A percentile compares a stretch with the other conserved stretches of the same genome.
Evolutionary conservation across 441 rosid genomes (phyloP).

Genomic region (Monsonia emarginata): DNA sequence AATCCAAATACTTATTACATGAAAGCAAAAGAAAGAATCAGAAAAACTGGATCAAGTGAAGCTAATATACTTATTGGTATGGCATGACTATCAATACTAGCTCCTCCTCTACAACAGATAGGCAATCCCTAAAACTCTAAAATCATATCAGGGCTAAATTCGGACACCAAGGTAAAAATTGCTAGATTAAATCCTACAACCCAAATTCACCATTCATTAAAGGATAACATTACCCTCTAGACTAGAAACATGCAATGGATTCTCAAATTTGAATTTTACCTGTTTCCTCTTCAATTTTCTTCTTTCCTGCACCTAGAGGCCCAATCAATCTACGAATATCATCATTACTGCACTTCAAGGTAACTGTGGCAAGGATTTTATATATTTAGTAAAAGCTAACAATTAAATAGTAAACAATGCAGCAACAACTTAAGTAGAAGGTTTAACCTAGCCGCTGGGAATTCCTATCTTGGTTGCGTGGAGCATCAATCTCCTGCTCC

Average conservation of each 20-base stretch:
- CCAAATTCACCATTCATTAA: no score
- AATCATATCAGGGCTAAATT: no score
- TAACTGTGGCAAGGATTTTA: conserved; percentile 42
- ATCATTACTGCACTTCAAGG: conserved; percentile 70
- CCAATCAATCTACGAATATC: conserved; percentile 76
- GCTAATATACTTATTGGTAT: no score
- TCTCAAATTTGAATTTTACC: conserved; percentile 32
- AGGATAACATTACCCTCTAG: no score
- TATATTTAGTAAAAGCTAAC: conserved; percentile 11
- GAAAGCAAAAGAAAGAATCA: no score
- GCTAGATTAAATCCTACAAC: no score
- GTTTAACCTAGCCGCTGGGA: conserved; percentile 64
- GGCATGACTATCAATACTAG: no score
- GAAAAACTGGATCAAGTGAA: no score
- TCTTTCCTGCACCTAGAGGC: conserved; percentile 68
- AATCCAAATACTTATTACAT: no score
- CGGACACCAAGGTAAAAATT: no score
- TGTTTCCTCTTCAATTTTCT: conserved; percentile 90
- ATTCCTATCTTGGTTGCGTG: conserved; percentile 48
- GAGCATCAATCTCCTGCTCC: conserved; percentile 65
- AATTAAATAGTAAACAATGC: conserved; percentile 4
- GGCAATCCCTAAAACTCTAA: no score
- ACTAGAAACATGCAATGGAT: background rate
- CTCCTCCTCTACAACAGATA: no score
- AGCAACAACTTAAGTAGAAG: conserved; percentile 14